These are phyloP conservation scores for Glomus cerebriforme DNA, from an alignment of 192 early-diverging fungal genomes.

Conservation along the genomic window DNA sequence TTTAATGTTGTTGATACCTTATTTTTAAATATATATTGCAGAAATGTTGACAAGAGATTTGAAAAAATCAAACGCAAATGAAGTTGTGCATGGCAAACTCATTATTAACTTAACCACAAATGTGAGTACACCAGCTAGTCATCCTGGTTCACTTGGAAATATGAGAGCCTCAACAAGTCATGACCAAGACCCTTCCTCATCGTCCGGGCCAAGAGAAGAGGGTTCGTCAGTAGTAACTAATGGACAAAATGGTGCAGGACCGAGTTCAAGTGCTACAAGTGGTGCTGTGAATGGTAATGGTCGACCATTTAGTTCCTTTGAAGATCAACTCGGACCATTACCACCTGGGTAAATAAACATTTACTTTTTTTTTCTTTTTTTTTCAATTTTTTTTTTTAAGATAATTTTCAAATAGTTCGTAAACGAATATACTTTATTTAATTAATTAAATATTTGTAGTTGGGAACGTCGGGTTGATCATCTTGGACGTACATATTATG, in stretches of 20 bases:
- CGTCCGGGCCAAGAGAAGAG: conserved; percentile 27
- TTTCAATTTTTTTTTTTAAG: not conserved
- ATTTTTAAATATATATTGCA: conserved; percentile 29
- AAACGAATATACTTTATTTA: too few species aligned
- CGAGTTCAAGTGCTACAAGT: not conserved
- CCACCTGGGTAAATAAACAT: conserved; percentile 40
- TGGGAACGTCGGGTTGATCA: conserved; percentile 98
- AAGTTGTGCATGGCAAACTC: conserved; percentile 85
- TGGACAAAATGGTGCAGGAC: conserved; percentile 1
- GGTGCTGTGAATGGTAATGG: not conserved
- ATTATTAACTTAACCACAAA: conserved; percentile 74
- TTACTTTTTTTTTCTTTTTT: not conserved
- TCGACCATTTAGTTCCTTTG: conserved; percentile 47
- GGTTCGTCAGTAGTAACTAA: conserved; percentile 22
- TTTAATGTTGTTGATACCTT: not conserved
- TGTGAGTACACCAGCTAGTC: conserved; percentile 43
- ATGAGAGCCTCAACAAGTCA: conserved; percentile 33
- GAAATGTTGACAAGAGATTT: conserved; percentile 91
- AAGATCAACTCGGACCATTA: conserved; percentile 60
- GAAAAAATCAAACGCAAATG: conserved; percentile 80
- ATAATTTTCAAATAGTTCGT: too few species aligned
- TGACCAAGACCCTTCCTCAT: conserved; percentile 40
- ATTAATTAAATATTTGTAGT: conserved; percentile 46
- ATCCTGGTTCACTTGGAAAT: conserved; percentile 25
- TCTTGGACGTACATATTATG: conserved; percentile 93